Evolutionary conservation across 108 stramenopile genomes (phyloP), one percentile per base, ranked within the genome.

Genomic region (Cyclotella baltica): DNA sequence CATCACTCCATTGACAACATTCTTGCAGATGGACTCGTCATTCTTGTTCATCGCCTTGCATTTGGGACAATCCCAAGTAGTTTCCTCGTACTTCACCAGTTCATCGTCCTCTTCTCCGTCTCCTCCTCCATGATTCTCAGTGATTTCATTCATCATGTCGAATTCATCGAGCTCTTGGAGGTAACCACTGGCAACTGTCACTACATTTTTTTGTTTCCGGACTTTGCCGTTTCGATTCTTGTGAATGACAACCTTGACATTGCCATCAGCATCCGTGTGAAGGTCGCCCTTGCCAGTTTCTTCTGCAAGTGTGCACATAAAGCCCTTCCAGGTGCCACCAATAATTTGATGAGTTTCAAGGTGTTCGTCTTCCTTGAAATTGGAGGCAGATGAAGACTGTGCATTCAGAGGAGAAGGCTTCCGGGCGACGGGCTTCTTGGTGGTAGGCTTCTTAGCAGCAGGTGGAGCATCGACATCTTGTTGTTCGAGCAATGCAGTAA

Each of bases 1-100:
- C 40, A 19, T 3, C 63, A 22, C 20, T 3, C 34, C 23, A 4
- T 46, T 30, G 13, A 22, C 22, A 1, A 40, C 1, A 16, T 25
- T 46, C 25, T 18, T 25, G 25, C 63, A 64, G 63, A 27, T 25
- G 20, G 22, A 18, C 18, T 18, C 19, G 13, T 64, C 63, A 15
- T 64, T 64, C 4, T 8, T 1, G 13, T 64, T 64, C 23, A 40
- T 40, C 25, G 37, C 8, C 11, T 46, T 23, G 38, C 63, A 64
- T 40, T 64, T 64, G 0, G 23, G 19, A 35, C 51, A 53, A 2
- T 62, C 31, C 59, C 72, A 59, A 33, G 51, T 50, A 6, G 23
- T 57, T 34, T 58, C 25, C 36, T 67, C 75, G 68, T 58, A 56
- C 66, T 76, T 52, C 48, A 76, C 31, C 63, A 64, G 25, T 3